Base-by-base conservation (phyloP, 1,139 yeast species). In the Sugiyamaella neomexicana region DNA sequence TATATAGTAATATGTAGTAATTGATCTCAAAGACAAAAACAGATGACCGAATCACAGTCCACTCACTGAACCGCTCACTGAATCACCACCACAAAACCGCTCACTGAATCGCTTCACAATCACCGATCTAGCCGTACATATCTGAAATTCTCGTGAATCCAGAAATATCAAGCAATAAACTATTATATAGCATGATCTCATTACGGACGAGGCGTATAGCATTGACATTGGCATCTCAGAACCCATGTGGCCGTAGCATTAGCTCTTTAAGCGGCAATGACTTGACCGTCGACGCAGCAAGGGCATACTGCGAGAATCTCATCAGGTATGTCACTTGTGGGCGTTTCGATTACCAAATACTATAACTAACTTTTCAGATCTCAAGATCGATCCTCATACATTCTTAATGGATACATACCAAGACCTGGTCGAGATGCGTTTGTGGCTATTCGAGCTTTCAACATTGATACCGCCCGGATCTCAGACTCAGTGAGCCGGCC, bases 351-450 rank as follows among this genome's bases (percentile, higher is more conserved):
- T 6, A 6, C 36, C 25, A 5, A 25, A 16, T 12, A 7, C 38
- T 12, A 2, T 13, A 7, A n/a, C 46, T 27, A 42, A 32, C 38
- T 5, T 29, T 29, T 31, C n/a, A 52, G 53, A 40, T 53, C 58
- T 47, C 53, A 57, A 46, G 95, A 88, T 68, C 72, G 87, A 39
- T 84, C 91, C 2, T 81, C 93, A 0, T 80, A 80, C 58, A 69
- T 88, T 9, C 72, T 88, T 23, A 80, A 86, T 1, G 86, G 86
- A 52, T 86, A 88, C 64, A 73, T 86, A 25, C 95, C 95, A 2
- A 78, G 76, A 38, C 84, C 83, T 5, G 80, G 85, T 0, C 74
- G 86, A 59, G 83, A 85, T 64, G 79, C 85, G 1, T 86, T 79
- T 60, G 60, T 85, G n/a, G 95, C 89, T 0, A 75, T 85, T 40